phyloP scores from a whole-genome alignment of 179 eudicot species.

The Beta macrorhiza region DNA sequence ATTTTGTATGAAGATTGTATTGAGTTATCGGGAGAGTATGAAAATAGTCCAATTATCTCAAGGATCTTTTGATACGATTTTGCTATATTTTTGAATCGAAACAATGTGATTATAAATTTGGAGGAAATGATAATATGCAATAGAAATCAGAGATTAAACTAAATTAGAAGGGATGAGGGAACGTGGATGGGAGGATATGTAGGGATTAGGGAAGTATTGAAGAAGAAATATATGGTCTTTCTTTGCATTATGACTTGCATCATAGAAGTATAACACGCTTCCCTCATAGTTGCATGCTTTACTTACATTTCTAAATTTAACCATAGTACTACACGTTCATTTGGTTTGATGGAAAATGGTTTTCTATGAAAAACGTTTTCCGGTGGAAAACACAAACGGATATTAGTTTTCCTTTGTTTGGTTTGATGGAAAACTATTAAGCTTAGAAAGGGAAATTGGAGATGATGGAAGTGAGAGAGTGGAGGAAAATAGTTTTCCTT shows the following conservation, averaged over 20 bases:
- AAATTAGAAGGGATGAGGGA: neutral
- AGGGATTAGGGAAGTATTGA: neutral
- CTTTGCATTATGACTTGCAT: neutral
- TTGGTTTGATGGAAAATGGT: no score
- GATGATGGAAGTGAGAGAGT: no score
- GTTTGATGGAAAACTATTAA: no score
- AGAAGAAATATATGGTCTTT: neutral
- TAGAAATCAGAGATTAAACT: neutral
- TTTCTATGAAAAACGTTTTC: no score
- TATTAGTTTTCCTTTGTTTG: no score
- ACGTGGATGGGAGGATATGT: neutral
- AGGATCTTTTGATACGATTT: neutral
- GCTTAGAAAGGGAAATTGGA: no score
- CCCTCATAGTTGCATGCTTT: neutral
- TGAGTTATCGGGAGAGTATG: neutral
- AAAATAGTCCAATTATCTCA: neutral
- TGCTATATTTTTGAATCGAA: neutral
- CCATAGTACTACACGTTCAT: no score
- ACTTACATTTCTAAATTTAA: neutral
- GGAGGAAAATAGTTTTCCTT: no score
- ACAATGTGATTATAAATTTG: neutral
- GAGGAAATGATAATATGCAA: no score
- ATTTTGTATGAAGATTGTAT: neutral
- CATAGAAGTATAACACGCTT: neutral
- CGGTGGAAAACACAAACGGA: no score